These are phyloP conservation scores for Chaetoceros muelleri DNA, from an alignment of 108 stramenopile genomes.

Conservation along the genomic window DNA sequence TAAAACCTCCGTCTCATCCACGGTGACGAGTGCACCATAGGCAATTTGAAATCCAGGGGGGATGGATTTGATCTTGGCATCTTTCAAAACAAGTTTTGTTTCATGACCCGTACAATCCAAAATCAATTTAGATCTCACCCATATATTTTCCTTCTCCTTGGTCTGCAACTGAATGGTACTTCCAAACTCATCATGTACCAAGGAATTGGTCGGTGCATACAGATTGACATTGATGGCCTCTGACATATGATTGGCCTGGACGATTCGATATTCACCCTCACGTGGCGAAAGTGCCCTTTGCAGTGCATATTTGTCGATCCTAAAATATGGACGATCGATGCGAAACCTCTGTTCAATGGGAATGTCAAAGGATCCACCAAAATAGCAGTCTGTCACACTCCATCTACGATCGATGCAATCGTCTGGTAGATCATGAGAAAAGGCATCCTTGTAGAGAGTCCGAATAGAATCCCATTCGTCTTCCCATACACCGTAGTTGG, in stretches of 20 bases:
- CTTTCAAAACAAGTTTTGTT: slow-evolving; percentile 70
- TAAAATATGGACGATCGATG: slow-evolving; percentile 72
- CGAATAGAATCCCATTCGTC: slow-evolving; percentile 85
- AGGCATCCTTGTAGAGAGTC: slow-evolving; percentile 11
- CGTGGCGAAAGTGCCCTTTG: slow-evolving; percentile 32
- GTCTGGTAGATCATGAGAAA: slow-evolving; percentile 10
- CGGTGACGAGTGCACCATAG: slow-evolving; percentile 74
- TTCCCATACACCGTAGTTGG: slow-evolving; percentile 93
- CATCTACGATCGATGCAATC: slow-evolving; percentile 62
- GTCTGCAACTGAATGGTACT: slow-evolving; percentile 42
- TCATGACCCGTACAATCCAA: slow-evolving; percentile 91
- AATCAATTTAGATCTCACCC: slow-evolving; percentile 68
- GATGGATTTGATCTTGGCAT: slow-evolving; percentile 34
- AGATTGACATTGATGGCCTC: slow-evolving; percentile 62
- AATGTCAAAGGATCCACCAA: slow-evolving; percentile 83
- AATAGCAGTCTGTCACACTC: slow-evolving; percentile 86
- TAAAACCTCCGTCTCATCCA: slow-evolving; percentile 48
- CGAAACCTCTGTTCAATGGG: slow-evolving; percentile 57
- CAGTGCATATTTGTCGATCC: slow-evolving; percentile 68
- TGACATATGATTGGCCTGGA: slow-evolving; percentile 57
- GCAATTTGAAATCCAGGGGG: slow-evolving; percentile 92
- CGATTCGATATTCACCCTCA: slow-evolving; percentile 35
- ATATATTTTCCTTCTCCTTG: slow-evolving; percentile 32
- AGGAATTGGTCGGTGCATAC: slow-evolving; percentile 52
- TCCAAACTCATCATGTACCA: slow-evolving; percentile 55